Evolutionary conservation across 192 early-diverging fungal genomes (phyloP).

Genomic region (Coemansia sp.): DNA sequence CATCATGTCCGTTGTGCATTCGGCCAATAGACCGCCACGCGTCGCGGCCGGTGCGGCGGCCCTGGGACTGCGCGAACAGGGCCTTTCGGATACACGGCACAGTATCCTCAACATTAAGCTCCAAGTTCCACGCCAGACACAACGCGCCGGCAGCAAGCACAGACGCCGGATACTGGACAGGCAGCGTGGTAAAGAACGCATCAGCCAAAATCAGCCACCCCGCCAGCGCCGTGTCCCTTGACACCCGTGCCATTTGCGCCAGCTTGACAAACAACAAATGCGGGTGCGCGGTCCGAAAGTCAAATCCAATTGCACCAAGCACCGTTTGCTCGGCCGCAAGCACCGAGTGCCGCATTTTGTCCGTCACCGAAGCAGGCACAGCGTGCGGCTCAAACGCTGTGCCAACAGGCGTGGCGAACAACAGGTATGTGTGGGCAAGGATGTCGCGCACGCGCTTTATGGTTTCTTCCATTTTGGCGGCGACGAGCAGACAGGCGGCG

Average conservation of each 20-base stretch:
- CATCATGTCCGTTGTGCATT: not conserved
- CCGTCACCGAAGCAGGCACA: slow-evolving; percentile 55
- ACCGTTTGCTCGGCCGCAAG: slow-evolving; percentile 68
- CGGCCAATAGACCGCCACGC: not conserved
- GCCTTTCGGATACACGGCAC: slow-evolving; percentile 8
- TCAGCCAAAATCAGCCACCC: slow-evolving; percentile 52
- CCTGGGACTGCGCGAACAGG: not conserved
- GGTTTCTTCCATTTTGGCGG: slow-evolving; percentile 85
- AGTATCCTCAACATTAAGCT: slow-evolving; percentile 15
- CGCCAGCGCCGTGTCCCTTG: slow-evolving; percentile 10
- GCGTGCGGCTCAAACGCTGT: slow-evolving; percentile 28
- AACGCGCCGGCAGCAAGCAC: slow-evolving; percentile 46
- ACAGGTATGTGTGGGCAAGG: slow-evolving; percentile 59
- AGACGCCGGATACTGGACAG: slow-evolving; percentile 48
- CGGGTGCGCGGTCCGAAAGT: slow-evolving; percentile 75
- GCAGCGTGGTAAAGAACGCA: slow-evolving; percentile 49
- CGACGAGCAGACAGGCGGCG: slow-evolving; percentile 73
- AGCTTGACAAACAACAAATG: slow-evolving; percentile 72
- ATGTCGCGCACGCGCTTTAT: slow-evolving; percentile 83
- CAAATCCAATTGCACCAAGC: slow-evolving; percentile 78
- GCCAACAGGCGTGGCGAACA: slow-evolving; percentile 5
- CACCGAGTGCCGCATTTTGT: slow-evolving; percentile 65
- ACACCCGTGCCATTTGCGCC: slow-evolving; percentile 59
- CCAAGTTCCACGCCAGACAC: slow-evolving; percentile 49
- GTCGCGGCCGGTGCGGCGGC: not conserved